Conservation (phyloP, 1,284 basidiomycete genomes). For the Marasmius sp. region DNA sequence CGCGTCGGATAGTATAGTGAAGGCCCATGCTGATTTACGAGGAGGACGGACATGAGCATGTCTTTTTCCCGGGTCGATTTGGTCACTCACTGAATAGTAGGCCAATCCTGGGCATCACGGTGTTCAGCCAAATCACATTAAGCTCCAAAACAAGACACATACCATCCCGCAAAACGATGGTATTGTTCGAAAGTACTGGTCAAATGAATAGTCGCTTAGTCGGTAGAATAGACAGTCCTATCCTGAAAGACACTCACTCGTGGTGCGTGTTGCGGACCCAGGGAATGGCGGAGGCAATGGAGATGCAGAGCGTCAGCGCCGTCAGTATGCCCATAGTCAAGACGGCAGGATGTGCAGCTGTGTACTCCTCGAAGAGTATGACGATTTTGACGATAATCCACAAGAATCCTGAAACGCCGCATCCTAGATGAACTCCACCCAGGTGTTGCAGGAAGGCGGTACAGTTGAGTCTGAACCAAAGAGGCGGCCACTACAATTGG, state of each 20-base stretch:
- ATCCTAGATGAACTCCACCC: slow-evolving; percentile 76
- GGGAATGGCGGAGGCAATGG: slow-evolving; percentile 62
- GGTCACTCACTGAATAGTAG: slow-evolving; percentile 1
- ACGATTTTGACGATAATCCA: slow-evolving; percentile 67
- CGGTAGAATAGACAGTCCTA: too few relatives aligned
- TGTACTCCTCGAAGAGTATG: slow-evolving; percentile 47
- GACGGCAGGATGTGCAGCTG: slow-evolving; percentile 51
- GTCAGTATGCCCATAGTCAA: slow-evolving; percentile 60
- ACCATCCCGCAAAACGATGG: slow-evolving; percentile 78
- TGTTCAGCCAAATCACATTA: slow-evolving; percentile 43
- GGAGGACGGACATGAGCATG: neutral
- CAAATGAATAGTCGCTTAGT: neutral
- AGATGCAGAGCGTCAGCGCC: slow-evolving; percentile 52
- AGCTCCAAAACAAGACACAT: slow-evolving; percentile 54
- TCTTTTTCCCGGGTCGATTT: neutral
- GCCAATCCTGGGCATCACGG: neutral
- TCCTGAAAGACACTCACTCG: slow-evolving; percentile 52
- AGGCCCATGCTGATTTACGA: slow-evolving; percentile 42
- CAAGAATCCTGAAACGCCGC: slow-evolving; percentile 62
- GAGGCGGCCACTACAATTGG: slow-evolving; percentile 60
- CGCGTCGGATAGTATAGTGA: slow-evolving; percentile 64
- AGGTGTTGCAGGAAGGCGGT: slow-evolving; percentile 75
- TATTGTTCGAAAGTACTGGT: slow-evolving; percentile 69
- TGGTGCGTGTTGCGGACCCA: slow-evolving; percentile 76
- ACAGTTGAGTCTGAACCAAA: slow-evolving; percentile 68